A percentile compares a stretch with the other conserved stretches of the same genome.
Conservation (phyloP, 1,284 basidiomycete genomes). For the Ceratobasidium sp. region DNA sequence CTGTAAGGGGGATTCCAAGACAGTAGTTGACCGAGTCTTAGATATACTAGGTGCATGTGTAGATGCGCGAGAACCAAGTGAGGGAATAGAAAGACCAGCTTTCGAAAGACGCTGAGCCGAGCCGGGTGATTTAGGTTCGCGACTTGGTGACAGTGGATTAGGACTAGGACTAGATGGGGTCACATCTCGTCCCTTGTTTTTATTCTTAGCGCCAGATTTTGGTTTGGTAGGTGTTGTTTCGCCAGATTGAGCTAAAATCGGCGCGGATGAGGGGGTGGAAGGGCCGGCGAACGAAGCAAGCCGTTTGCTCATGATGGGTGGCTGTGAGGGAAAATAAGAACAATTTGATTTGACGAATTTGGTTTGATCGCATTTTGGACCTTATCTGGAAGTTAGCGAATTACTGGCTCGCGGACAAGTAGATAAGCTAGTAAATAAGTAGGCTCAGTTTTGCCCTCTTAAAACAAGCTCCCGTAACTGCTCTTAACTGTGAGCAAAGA, state of each 20-base stretch:
- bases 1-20: conserved; percentile 9
- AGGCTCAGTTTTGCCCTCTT: too few species aligned
- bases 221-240: conserved; percentile 18
- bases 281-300: conserved; percentile 39
- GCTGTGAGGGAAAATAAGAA: conserved; percentile 6
- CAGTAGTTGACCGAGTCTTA: not conserved
- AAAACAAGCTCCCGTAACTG: too few species aligned
- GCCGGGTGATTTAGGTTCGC: conserved; percentile 18
- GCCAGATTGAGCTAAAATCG: conserved; percentile 20
- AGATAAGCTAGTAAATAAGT: too few species aligned
- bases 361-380: not conserved
- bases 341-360: not conserved
- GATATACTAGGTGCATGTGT: not conserved
- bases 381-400: too few species aligned
- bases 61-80: not conserved
- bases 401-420: too few species aligned
- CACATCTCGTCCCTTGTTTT: not conserved
- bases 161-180: conserved; percentile 28
- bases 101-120: conserved; percentile 3
- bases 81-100: not conserved
- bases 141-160: not conserved
- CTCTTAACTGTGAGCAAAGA: too few species aligned
- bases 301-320: conserved; percentile 45
- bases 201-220: conserved; percentile 16
- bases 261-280: conserved; percentile 29